A percentile compares a stretch with the other conserved stretches of the same genome.
phyloP scores from a whole-genome alignment of 495 filamentous ascomycete species.

The Talaromyces trachyspermus region DNA sequence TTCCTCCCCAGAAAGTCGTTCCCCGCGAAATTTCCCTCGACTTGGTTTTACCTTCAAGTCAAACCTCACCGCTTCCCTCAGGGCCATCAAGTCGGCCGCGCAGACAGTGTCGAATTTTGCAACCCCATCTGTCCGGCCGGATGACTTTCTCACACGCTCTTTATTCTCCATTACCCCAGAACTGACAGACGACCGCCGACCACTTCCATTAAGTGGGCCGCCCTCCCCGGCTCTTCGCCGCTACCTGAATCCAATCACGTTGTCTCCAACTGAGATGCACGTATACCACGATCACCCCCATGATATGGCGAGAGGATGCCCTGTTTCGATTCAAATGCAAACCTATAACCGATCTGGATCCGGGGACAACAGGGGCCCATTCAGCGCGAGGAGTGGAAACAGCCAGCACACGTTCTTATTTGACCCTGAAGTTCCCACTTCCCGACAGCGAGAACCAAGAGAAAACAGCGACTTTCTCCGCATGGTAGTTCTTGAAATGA shows the following conservation, averaged over 20 bases:
- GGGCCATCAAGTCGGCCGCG: conserved; percentile 78
- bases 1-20: background rate
- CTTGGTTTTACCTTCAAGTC: conserved; percentile 67
- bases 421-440: conserved; percentile 38
- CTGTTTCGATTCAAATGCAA: conserved; percentile 81
- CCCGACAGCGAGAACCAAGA: conserved; percentile 78
- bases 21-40: conserved; percentile 26
- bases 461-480: conserved; percentile 94
- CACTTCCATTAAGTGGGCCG: conserved; percentile 63
- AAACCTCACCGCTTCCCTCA: conserved; percentile 86
- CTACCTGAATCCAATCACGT: conserved; percentile 80
- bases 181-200: conserved; percentile 83
- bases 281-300: conserved; percentile 42
- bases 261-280: conserved; percentile 60
- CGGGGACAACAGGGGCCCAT: conserved; percentile 20
- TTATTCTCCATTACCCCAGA: conserved; percentile 70
- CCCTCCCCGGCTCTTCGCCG: conserved; percentile 83
- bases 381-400: conserved; percentile 26
- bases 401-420: conserved; percentile 31
- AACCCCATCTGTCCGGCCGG: conserved; percentile 65
- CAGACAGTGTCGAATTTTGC: conserved; percentile 73
- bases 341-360: conserved; percentile 52
- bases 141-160: conserved; percentile 85
- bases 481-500: conserved; percentile 92
- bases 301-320: conserved; percentile 39